phyloP scores from a whole-genome alignment of 768 basidiomycete species.

The Hydnum rufescens region DNA sequence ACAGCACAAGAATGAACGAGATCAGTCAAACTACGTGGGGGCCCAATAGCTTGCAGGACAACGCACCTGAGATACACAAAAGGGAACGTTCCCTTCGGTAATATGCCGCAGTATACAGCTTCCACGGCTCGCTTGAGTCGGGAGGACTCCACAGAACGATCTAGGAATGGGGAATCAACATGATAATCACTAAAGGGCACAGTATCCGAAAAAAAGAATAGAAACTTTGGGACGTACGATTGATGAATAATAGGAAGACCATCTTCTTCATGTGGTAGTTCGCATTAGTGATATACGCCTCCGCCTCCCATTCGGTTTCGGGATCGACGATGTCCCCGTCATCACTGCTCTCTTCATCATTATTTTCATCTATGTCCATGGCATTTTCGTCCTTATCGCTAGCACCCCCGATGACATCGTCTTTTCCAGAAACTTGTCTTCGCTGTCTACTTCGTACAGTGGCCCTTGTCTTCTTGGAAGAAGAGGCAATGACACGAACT shows the following conservation, averaged over 20 bases:
- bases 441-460: not conserved
- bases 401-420: not conserved
- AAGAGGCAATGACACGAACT: conserved; percentile 21
- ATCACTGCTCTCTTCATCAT: too few relatives aligned
- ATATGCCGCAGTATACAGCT: conserved; percentile 56
- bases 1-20: not conserved
- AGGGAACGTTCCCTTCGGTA: conserved; percentile 78
- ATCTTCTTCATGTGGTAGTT: conserved; percentile 82
- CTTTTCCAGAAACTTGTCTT: not conserved
- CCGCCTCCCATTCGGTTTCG: conserved; percentile 59
- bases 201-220: not conserved
- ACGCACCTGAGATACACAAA: conserved; percentile 88
- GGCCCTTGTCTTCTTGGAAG: conserved; percentile 7
- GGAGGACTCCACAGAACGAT: conserved; percentile 77
- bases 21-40: not conserved
- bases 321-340: conserved; percentile 40
- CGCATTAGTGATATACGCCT: conserved; percentile 62
- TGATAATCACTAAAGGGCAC: not conserved
- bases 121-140: conserved; percentile 80
- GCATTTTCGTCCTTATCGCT: not conserved
- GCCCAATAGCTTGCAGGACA: not conserved
- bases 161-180: conserved; percentile 23
- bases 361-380: not conserved
- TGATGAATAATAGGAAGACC: conserved; percentile 80
- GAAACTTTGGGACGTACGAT: conserved; percentile 37